Conservation (phyloP, 2,329 filamentous ascomycete species). For the Cladosporium sp. region DNA sequence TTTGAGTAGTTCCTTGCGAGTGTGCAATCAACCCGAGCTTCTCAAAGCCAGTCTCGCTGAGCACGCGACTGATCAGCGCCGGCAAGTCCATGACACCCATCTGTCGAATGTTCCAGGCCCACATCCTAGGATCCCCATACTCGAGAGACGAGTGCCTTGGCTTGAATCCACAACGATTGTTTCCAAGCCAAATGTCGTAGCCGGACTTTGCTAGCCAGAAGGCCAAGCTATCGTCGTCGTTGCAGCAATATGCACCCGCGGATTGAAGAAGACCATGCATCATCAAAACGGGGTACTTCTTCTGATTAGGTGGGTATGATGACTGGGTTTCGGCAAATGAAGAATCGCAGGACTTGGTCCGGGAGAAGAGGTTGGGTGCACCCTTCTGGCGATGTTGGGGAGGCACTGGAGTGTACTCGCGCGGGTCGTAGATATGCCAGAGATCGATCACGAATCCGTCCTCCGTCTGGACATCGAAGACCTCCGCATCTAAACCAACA, state of each 20-base stretch:
- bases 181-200: slow-evolving; percentile 94
- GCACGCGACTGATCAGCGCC: slow-evolving; percentile 75
- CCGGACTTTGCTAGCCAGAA: slow-evolving; percentile 91
- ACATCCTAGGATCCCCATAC: slow-evolving; percentile 83
- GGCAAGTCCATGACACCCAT: slow-evolving; percentile 90
- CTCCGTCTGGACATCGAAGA: slow-evolving; percentile 83
- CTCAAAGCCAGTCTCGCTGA: slow-evolving; percentile 78
- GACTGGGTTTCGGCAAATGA: slow-evolving; percentile 39
- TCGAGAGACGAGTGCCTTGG: slow-evolving; percentile 73
- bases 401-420: slow-evolving; percentile 61
- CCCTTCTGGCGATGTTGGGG: slow-evolving; percentile 52
- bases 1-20: slow-evolving; percentile 88
- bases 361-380: slow-evolving; percentile 63
- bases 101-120: slow-evolving; percentile 93
- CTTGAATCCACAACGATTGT: slow-evolving; percentile 84
- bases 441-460: slow-evolving; percentile 89
- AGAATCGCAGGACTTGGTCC: slow-evolving; percentile 27
- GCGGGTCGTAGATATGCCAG: slow-evolving; percentile 87
- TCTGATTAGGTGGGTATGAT: slow-evolving; percentile 40
- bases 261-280: slow-evolving; percentile 89
- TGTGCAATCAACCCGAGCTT: slow-evolving; percentile 84
- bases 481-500: slow-evolving; percentile 83
- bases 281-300: slow-evolving; percentile 79
- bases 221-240: slow-evolving; percentile 85
- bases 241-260: slow-evolving; percentile 83